Evolutionary conservation across 495 filamentous ascomycete genomes (phyloP).

Genomic region (Xylaria grammica): DNA sequence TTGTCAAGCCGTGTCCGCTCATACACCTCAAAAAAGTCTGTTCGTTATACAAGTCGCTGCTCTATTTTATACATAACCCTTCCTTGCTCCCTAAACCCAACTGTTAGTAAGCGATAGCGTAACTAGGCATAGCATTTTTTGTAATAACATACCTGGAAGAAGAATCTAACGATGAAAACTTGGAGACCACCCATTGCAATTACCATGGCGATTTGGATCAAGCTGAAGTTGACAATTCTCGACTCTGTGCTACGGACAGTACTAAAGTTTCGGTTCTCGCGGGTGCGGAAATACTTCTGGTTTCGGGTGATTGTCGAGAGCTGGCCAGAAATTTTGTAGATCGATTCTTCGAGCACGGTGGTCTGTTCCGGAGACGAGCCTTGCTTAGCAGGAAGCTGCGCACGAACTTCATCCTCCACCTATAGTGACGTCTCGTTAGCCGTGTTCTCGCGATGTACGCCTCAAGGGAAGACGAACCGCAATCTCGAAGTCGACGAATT

Average conservation of each 20-base stretch:
- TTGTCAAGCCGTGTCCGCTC: slow-evolving; percentile 28
- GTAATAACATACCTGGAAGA: slow-evolving; percentile 78
- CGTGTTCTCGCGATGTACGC: not conserved
- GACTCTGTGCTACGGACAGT: slow-evolving; percentile 95
- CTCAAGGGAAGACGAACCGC: slow-evolving; percentile 63
- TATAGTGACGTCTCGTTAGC: slow-evolving; percentile 40
- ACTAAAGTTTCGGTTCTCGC: slow-evolving; percentile 98
- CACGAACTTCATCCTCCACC: slow-evolving; percentile 93
- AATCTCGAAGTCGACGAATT: slow-evolving; percentile 98
- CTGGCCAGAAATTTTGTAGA: slow-evolving; percentile 92
- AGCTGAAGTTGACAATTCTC: slow-evolving; percentile 95
- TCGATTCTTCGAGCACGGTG: slow-evolving; percentile 87
- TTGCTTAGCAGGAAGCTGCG: slow-evolving; percentile 84
- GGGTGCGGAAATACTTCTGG: slow-evolving; percentile 99
- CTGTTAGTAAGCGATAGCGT: slow-evolving; percentile 22
- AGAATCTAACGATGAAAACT: slow-evolving; percentile 97
- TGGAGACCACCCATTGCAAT: slow-evolving; percentile 95
- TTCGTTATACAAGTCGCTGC: slow-evolving; percentile 20
- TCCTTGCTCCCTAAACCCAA: slow-evolving; percentile 54
- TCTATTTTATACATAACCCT: slow-evolving; percentile 61
- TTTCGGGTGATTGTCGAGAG: slow-evolving; percentile 96
- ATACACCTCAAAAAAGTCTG: slow-evolving; percentile 33
- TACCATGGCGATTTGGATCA: slow-evolving; percentile 91
- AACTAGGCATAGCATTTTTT: not conserved
- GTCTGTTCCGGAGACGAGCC: slow-evolving; percentile 92